Evolutionary conservation across 805 yeast genomes (phyloP), one percentile per base, ranked within the genome.

Genomic region (Clavispora vitiphila): DNA sequence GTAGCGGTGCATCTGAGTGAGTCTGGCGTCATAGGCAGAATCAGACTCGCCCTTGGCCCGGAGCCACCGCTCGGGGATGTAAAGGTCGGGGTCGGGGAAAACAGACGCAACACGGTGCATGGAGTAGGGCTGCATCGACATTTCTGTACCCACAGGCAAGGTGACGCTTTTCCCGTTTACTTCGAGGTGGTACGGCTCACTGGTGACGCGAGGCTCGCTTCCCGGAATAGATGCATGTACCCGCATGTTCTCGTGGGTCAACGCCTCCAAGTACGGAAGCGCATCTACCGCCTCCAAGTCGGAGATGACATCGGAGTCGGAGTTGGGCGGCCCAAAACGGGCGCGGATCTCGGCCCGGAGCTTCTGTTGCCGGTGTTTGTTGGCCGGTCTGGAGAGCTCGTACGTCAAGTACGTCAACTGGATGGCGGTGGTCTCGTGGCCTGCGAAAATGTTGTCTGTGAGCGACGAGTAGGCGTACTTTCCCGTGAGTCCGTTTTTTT

Each of bases 181-280:
- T 4, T n/a, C 9, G 16, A 63, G 54, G 1, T 40, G 38, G 39
- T 65, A 66, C 11, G 53, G 43, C 35, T 50, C 43, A 35, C 71
- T 74, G 8, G 71, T 62, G 8, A 64, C 54, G 25, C 90, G 56
- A 2, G 88, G 88, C 56, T 83, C 88, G 34, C 80, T 73, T 3
- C 88, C 89, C 1, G 89, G 89, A 46, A 83, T 83, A 0, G 88
- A 81, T 3, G 87, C 69, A 57, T 82, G 85, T 0, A 81, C 64
- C 32, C 90, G 64, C 16, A 74, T 70, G 4, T 74, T 72, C 57
- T 86, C 95, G 39, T 71, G 70, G 3, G 84, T 54, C 19, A 85
- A 67, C 0, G 89, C 86, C 50, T 78, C 73, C 43, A 85, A 57
- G 38, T 73, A 70, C 2, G 83, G 83, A 27, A 81, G 60, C 8